Conservation (phyloP, 1,284 basidiomycete species). For the Filobasidium uniguttulatum region DNA sequence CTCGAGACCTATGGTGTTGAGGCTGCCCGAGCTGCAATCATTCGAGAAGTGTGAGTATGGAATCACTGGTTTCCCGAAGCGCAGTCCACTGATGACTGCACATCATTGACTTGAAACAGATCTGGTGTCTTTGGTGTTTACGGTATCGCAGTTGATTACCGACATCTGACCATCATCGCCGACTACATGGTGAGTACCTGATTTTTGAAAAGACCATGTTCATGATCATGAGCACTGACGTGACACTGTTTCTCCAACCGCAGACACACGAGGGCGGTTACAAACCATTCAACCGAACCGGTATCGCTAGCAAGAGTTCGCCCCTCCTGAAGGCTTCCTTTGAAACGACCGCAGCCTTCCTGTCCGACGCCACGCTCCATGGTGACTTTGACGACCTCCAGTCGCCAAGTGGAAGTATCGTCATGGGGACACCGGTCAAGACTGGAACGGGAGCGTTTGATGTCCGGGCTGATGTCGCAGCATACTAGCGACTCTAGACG, state of each 20-base stretch:
- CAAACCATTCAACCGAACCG: slow-evolving; percentile 93
- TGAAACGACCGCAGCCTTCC: slow-evolving; percentile 91
- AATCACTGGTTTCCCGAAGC: too few relatives aligned
- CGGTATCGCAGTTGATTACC: slow-evolving; percentile 87
- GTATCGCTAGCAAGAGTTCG: slow-evolving; percentile 79
- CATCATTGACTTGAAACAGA: neutral
- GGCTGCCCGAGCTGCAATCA: slow-evolving; percentile 84
- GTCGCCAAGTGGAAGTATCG: slow-evolving; percentile 72
- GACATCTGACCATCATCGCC: slow-evolving; percentile 92
- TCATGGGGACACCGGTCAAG: slow-evolving; percentile 66
- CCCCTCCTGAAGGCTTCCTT: slow-evolving; percentile 93
- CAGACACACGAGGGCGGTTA: slow-evolving; percentile 96
- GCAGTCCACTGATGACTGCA: neutral
- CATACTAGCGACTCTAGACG: too few relatives aligned
- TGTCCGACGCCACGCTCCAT: slow-evolving; percentile 84
- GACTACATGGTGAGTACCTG: slow-evolving; percentile 90
- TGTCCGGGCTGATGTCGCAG: slow-evolving; percentile 17
- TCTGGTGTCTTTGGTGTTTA: slow-evolving; percentile 78
- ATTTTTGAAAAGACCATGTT: too few relatives aligned
- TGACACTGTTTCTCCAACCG: too few relatives aligned
- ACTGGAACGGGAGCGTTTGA: slow-evolving; percentile 85
- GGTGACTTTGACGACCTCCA: slow-evolving; percentile 89
- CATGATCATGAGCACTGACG: too few relatives aligned
- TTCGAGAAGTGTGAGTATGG: slow-evolving; percentile 38
- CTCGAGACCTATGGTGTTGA: slow-evolving; percentile 92